Base-by-base conservation (phyloP, 257 asterid species). In the Osmanthus fragrans region DNA sequence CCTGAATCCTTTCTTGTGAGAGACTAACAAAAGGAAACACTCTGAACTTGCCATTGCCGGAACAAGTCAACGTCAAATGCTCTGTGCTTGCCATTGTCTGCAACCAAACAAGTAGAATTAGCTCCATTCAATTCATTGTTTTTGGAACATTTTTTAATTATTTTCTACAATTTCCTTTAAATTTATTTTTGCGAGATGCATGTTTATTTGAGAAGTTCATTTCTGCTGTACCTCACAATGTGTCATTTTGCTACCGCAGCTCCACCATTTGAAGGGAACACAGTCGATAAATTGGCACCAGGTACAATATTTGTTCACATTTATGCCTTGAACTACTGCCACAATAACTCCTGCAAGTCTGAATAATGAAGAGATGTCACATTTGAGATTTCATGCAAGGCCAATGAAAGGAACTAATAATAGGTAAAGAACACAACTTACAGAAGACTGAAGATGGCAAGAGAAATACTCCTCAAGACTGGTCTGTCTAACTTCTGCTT, bases 221-320 rank as follows among this genome's bases (percentile, higher is more conserved):
- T 37, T 72, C 34, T 74, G 19, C 32, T 23, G 36, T 87, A 94
- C 97, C 97, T 89, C 93, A 76, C 98, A 94, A 37, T 33, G 79
- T 86, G 87, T 81, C 33, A 88, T 73, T 74, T 80, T 78, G 77
- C 85, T 82, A 60, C 77, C 76, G 92, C 97, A 94, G 87, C 94
- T 94, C 97, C 98, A 91, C 97, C 91, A 91, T 79, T 87, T 92
- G 45, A 70, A 79, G 37, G 93, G 97, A 54, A 83, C 82, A 87
- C 97, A 92, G 33, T 92, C 98, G 15, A 92, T 70, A 80, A 84
- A 90, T 36, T 72, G 83, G 85, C 98, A 94, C 94, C 94, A 88
- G 76, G 82, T 81, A 72, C 98, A 94, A 60, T 90, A 90, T 75
- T 85, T 80, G 88, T 89, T 87, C 76, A 84, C 73, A 74, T 92